Evolutionary conservation across 2,329 filamentous ascomycete genomes (phyloP).

Genomic region (Phaeophleospora eucalypticola): DNA sequence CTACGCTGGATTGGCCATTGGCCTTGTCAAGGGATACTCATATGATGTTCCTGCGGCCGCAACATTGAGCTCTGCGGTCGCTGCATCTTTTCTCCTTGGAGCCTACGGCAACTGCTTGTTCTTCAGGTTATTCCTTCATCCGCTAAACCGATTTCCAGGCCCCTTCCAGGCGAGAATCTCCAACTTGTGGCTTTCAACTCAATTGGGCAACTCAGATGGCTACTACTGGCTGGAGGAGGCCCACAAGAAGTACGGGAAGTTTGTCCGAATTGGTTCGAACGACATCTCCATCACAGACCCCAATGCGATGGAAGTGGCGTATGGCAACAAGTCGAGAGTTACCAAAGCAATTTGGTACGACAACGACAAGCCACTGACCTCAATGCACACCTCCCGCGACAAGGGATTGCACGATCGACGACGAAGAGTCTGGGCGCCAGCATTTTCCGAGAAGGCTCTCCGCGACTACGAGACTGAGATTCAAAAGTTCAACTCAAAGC

Average conservation of each 20-base stretch:
- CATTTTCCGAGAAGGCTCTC: slow-evolving; percentile 40
- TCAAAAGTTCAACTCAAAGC: slow-evolving; percentile 34
- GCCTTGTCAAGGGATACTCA: slow-evolving; percentile 16
- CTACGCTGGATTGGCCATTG: slow-evolving; percentile 14
- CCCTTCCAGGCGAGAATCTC: slow-evolving; percentile 34
- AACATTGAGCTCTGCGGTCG: slow-evolving; percentile 7
- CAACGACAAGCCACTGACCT: slow-evolving; percentile 30
- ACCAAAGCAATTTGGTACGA: slow-evolving; percentile 43
- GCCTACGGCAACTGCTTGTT: slow-evolving; percentile 33
- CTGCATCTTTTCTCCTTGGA: slow-evolving; percentile 19
- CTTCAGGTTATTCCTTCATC: slow-evolving; percentile 36
- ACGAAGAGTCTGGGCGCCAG: slow-evolving; percentile 40
- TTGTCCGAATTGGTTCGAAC: slow-evolving; percentile 36
- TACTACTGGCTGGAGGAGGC: slow-evolving; percentile 29
- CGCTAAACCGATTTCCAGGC: slow-evolving; percentile 33
- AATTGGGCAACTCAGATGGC: slow-evolving; percentile 27
- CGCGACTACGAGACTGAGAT: slow-evolving; percentile 42
- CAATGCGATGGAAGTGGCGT: slow-evolving; percentile 36
- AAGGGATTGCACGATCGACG: slow-evolving; percentile 37
- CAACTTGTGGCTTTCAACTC: slow-evolving; percentile 30
- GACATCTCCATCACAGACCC: slow-evolving; percentile 38
- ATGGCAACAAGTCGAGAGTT: slow-evolving; percentile 38
- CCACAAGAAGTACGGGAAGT: slow-evolving; percentile 35
- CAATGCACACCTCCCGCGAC: slow-evolving; percentile 40
- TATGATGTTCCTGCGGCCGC: slow-evolving; percentile 14